Conservation (phyloP, 805 yeast species). For the Zygoascus biomembranicola region DNA sequence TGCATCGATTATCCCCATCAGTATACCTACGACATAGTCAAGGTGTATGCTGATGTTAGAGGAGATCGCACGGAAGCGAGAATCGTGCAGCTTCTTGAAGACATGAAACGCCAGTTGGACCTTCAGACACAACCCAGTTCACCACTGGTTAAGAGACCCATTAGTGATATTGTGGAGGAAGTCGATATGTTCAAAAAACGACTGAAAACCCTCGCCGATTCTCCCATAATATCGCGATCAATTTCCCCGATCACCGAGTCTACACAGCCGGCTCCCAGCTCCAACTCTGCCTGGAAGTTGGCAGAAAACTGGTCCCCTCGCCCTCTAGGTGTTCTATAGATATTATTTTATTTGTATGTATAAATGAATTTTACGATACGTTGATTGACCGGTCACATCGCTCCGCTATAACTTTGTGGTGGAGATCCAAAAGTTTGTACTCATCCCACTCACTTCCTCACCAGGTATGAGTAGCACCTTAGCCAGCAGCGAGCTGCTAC, state of each 20-base stretch:
- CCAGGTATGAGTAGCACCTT: background rate
- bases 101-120: slow-evolving; percentile 5
- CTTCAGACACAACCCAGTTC: background rate
- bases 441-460: background rate
- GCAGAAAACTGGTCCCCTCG: slow-evolving; percentile 14
- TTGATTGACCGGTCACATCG: no score
- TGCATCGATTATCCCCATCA: slow-evolving; percentile 4
- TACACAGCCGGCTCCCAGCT: background rate
- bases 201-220: background rate
- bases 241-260: background rate
- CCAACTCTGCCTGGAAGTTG: slow-evolving; percentile 5
- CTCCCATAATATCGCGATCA: background rate
- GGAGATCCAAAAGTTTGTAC: no score
- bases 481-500: background rate
- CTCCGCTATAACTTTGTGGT: no score
- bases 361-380: background rate
- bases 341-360: background rate
- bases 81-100: background rate
- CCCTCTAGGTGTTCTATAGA: slow-evolving; percentile 15
- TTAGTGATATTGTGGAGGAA: slow-evolving; percentile 8
- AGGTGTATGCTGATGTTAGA: background rate
- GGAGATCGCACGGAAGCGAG: background rate
- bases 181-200: slow-evolving; percentile 10
- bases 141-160: background rate
- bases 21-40: slow-evolving; percentile 2